Evolutionary conservation across 495 filamentous ascomycete genomes (phyloP).

Genomic region (Terfezia claveryi): DNA sequence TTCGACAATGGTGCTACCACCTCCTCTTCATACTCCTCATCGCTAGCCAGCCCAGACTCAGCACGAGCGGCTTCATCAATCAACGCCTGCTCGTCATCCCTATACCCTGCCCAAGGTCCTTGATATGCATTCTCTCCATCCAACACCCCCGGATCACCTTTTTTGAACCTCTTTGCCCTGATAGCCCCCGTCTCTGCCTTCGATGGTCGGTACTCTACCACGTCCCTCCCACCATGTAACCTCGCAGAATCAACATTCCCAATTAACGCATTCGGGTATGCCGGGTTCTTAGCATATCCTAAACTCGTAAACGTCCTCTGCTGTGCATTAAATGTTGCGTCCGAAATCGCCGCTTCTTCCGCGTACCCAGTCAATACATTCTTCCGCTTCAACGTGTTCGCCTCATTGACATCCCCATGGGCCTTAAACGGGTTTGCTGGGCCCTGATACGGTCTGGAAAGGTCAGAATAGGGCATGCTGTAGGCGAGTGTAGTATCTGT

Average conservation of each 20-base stretch:
- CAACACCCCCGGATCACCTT: constrained; percentile 59
- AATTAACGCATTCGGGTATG: constrained; percentile 26
- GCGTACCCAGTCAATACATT: constrained; percentile 81
- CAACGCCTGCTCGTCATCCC: constrained; percentile 38
- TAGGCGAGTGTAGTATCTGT: constrained; percentile 10
- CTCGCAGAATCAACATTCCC: constrained; percentile 31
- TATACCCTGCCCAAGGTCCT: constrained; percentile 84
- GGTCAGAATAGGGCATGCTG: constrained; percentile 37
- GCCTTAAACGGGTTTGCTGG: constrained; percentile 62
- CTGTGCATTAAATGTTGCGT: constrained; percentile 64
- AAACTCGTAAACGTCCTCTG: constrained; percentile 51
- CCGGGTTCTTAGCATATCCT: constrained; percentile 37
- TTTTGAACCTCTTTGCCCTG: constrained; percentile 50
- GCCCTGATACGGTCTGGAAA: constrained; percentile 44
- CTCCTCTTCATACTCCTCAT: constrained; percentile 36
- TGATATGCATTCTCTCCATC: constrained; percentile 73
- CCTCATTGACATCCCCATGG: constrained; percentile 29
- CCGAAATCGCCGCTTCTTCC: constrained; percentile 69
- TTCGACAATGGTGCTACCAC: constrained; percentile 20
- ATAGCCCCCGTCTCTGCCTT: constrained; percentile 47
- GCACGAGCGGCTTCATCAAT: constrained; percentile 26
- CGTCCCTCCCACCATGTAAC: constrained; percentile 31
- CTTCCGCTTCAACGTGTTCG: constrained; percentile 48
- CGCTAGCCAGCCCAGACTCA: constrained; percentile 29
- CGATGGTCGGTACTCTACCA: constrained; percentile 35